These are phyloP conservation scores for Pseudopithomyces maydicus DNA, from an alignment of 2,329 filamentous ascomycete genomes.

Conservation along the genomic window DNA sequence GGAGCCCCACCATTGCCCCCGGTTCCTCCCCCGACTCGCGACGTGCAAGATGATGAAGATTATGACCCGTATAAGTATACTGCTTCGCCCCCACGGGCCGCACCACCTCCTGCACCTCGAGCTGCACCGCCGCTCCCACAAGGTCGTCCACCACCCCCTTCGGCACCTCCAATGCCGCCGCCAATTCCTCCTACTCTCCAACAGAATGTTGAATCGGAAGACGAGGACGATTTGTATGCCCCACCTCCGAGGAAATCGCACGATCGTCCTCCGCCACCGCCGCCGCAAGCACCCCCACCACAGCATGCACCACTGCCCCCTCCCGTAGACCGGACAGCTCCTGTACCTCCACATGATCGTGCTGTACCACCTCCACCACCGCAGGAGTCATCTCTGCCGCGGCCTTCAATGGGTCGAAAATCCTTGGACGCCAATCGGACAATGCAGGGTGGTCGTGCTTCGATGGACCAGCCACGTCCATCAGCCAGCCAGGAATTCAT, in stretches of 20 bases:
- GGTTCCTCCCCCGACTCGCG: conserved; percentile 68
- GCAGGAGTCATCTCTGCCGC: conserved; percentile 48
- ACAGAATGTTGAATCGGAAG: conserved; percentile 37
- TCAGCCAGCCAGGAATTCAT: conserved; percentile 82
- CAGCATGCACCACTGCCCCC: conserved; percentile 42
- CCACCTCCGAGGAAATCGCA: conserved; percentile 43
- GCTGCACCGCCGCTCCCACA: conserved; percentile 38
- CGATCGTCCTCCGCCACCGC: conserved; percentile 41
- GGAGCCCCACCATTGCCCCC: conserved; percentile 69
- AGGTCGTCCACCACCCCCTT: conserved; percentile 33
- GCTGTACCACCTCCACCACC: conserved; percentile 47
- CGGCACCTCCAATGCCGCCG: conserved; percentile 45
- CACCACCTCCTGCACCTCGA: conserved; percentile 34
- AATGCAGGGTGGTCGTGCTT: conserved; percentile 58
- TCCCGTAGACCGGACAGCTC: conserved; percentile 34
- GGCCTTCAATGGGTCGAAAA: conserved; percentile 56
- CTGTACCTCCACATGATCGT: conserved; percentile 46
- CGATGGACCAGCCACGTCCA: conserved; percentile 76
- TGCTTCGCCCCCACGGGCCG: conserved; percentile 43
- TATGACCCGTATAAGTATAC: conserved; percentile 70
- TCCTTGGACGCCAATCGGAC: conserved; percentile 69
- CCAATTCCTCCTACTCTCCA: conserved; percentile 33
- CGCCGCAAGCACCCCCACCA: conserved; percentile 42
- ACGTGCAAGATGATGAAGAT: conserved; percentile 60
- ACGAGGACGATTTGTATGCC: conserved; percentile 46